Conservation (phyloP, 2,329 filamentous ascomycete species). For the Alternaria alternata region DNA sequence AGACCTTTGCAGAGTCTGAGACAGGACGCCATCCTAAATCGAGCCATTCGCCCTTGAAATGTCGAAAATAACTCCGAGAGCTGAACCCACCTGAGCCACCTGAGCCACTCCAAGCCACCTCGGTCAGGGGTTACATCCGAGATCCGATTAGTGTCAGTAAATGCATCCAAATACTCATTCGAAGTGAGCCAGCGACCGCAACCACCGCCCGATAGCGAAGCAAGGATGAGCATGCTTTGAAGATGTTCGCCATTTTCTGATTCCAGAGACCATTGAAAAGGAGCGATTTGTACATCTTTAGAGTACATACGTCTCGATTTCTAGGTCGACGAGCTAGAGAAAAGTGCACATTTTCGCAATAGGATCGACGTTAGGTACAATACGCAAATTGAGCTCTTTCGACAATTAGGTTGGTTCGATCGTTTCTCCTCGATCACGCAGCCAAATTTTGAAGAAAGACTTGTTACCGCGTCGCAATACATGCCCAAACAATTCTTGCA, state of each 20-base stretch:
- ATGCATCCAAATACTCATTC: not conserved
- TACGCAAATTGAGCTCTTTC: not conserved
- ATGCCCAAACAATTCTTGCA: too few species aligned
- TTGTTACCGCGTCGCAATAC: too few species aligned
- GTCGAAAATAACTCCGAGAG: not conserved
- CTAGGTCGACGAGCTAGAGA: not conserved
- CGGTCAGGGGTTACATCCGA: slow-evolving; percentile 2
- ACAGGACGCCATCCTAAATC: not conserved
- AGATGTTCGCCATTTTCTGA: not conserved
- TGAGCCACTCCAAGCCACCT: not conserved
- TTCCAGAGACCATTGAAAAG: not conserved
- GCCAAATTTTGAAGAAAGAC: not conserved
- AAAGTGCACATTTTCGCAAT: not conserved
- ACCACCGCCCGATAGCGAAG: not conserved
- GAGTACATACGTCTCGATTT: not conserved
- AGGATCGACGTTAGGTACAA: not conserved
- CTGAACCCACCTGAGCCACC: not conserved
- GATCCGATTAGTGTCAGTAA: not conserved
- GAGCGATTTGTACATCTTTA: not conserved
- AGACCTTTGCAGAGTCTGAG: not conserved
- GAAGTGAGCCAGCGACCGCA: not conserved
- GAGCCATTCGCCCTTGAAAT: not conserved
- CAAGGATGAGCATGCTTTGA: not conserved
- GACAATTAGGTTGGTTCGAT: not conserved
- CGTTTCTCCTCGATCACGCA: not conserved